phyloP scores from a whole-genome alignment of 305 asterid genomes.

The Fraxinus angustifolia region DNA sequence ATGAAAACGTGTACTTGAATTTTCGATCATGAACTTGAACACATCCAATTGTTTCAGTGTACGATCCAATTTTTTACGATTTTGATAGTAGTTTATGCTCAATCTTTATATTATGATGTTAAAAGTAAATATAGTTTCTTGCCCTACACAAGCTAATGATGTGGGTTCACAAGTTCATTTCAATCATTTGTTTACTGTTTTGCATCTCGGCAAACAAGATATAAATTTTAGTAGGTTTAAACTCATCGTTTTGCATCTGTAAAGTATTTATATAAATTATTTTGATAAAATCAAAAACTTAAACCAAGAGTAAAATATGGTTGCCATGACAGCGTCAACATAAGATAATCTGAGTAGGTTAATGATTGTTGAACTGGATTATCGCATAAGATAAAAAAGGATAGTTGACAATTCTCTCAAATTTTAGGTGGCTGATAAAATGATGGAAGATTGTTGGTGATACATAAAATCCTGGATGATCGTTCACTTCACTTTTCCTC shows the following conservation, averaged over 20 bases:
- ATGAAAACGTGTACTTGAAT: slow-evolving; percentile 5
- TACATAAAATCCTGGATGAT: background rate
- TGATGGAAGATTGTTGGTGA: background rate
- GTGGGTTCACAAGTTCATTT: background rate
- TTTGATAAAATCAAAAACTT: background rate
- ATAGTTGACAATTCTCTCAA: background rate
- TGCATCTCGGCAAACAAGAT: background rate
- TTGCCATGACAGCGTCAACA: background rate
- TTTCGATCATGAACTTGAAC: slow-evolving; percentile 7
- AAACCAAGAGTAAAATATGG: background rate
- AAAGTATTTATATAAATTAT: background rate
- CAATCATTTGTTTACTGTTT: background rate
- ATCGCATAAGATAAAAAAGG: background rate
- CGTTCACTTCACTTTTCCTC: background rate
- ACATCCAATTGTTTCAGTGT: background rate
- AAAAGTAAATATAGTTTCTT: background rate
- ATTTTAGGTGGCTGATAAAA: background rate
- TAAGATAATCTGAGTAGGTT: background rate
- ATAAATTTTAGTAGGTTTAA: background rate
- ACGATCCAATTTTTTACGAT: background rate
- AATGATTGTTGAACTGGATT: background rate
- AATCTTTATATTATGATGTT: background rate
- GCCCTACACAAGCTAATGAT: background rate
- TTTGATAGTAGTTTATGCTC: background rate
- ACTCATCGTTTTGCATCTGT: background rate